These are phyloP conservation scores for Eutrema japonicum DNA, from an alignment of 345 rosid species.

Conservation along the genomic window DNA sequence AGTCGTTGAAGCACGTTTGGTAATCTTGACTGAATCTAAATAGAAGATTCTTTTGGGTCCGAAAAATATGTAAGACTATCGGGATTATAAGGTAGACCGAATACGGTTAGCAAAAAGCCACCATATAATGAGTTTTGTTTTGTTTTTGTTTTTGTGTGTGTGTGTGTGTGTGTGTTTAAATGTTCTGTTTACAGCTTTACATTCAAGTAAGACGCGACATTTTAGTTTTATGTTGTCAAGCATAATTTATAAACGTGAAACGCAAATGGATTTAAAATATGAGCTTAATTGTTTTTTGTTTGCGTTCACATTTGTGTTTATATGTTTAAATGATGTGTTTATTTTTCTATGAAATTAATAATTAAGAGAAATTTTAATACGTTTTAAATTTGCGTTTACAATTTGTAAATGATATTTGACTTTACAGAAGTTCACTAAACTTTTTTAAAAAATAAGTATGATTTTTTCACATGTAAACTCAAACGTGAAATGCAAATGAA, in stretches of 20 bases:
- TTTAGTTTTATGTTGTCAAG: not conserved
- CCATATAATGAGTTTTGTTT: not conserved
- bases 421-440: not conserved
- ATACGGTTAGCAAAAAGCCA: constrained; percentile 9
- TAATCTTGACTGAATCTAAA: constrained; percentile 26
- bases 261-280: not conserved
- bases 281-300: not conserved
- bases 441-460: not conserved
- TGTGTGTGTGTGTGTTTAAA: not conserved
- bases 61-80: not conserved
- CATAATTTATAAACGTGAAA: not conserved
- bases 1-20: not conserved
- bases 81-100: not conserved
- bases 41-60: constrained; percentile 19
- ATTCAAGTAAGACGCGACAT: not conserved
- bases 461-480: not conserved
- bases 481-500: not conserved
- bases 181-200: not conserved
- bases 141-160: not conserved
- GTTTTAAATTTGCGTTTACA: not conserved
- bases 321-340: not conserved
- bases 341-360: not conserved
- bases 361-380: not conserved
- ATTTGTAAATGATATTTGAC: not conserved
- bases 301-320: not conserved